Conservation (phyloP, 768 basidiomycete species). For the Termitomyces sp. region DNA sequence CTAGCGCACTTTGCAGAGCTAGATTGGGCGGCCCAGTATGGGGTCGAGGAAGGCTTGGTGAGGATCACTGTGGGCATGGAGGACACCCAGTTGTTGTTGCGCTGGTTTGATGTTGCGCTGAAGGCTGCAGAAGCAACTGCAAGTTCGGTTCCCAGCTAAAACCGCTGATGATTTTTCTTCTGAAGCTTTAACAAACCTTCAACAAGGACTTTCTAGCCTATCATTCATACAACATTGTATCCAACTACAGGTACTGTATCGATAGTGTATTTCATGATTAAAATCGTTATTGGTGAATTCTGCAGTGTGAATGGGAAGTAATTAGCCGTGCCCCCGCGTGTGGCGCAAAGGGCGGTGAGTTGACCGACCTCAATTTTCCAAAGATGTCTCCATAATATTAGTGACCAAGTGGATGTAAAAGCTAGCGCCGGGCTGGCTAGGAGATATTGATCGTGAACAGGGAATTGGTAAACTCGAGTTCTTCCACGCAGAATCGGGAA, state of each 20-base stretch:
- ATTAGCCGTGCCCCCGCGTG: neutral
- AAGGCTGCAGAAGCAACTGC: slow-evolving; percentile 58
- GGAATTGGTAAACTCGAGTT: neutral
- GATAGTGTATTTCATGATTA: neutral
- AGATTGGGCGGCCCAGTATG: slow-evolving; percentile 86
- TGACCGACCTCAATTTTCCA: too few relatives aligned
- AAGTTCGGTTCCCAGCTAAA: neutral
- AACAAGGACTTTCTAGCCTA: slow-evolving; percentile 24
- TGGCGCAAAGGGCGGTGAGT: neutral
- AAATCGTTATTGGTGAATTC: neutral
- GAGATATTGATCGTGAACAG: neutral
- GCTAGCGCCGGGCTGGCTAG: too few relatives aligned
- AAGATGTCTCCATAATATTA: neutral
- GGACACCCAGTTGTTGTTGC: slow-evolving; percentile 48
- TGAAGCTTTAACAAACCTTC: slow-evolving; percentile 12
- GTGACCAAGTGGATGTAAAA: neutral
- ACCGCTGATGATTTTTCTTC: neutral
- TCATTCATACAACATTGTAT: slow-evolving; percentile 26
- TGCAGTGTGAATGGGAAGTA: neutral
- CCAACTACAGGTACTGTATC: slow-evolving; percentile 31
- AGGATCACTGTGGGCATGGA: slow-evolving; percentile 93
- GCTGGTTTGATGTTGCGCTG: slow-evolving; percentile 59
- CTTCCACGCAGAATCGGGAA: neutral
- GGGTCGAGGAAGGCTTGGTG: slow-evolving; percentile 79
- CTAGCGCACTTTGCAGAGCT: slow-evolving; percentile 87